These are phyloP conservation scores for Exophiala bonariae DNA, from an alignment of 2,329 filamentous ascomycete species.

Conservation along the genomic window DNA sequence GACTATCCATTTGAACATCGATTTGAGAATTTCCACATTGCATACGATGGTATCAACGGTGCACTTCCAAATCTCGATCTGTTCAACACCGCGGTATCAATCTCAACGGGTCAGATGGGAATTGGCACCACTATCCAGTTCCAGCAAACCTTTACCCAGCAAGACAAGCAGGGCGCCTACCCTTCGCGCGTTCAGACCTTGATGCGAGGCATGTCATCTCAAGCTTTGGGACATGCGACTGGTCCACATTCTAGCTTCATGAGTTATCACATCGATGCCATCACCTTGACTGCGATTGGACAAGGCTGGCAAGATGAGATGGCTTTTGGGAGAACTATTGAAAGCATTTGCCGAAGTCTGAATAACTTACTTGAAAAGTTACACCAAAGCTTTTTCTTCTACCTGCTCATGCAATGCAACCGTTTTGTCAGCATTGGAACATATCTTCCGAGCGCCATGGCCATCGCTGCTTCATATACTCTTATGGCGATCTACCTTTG, in stretches of 20 bases:
- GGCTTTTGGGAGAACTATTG: conserved; percentile 84
- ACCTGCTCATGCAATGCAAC: conserved; percentile 85
- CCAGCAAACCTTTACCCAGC: conserved; percentile 71
- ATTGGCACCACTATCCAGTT: conserved; percentile 68
- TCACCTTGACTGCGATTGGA: conserved; percentile 87
- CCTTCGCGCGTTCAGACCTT: conserved; percentile 81
- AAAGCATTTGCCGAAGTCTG: conserved; percentile 87
- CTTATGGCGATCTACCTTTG: conserved; percentile 95
- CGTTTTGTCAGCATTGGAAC: conserved; percentile 98
- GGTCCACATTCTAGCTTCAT: conserved; percentile 96
- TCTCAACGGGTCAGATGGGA: conserved; percentile 89
- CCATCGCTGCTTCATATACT: conserved; percentile 90
- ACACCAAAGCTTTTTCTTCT: conserved; percentile 99
- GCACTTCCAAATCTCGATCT: conserved; percentile 94
- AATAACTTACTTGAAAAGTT: conserved; percentile 97
- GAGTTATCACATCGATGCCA: conserved; percentile 94
- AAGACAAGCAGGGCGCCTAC: conserved; percentile 71
- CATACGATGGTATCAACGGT: conserved; percentile 94
- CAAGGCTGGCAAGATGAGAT: conserved; percentile 98
- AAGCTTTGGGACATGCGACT: conserved; percentile 83
- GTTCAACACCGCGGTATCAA: conserved; percentile 87
- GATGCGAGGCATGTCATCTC: conserved; percentile 87
- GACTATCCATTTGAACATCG: conserved; percentile 84
- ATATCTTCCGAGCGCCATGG: conserved; percentile 96
- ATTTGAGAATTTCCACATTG: conserved; percentile 85